Evolutionary conservation across 768 basidiomycete genomes (phyloP).

Genomic region (Strobilomyces confusus): DNA sequence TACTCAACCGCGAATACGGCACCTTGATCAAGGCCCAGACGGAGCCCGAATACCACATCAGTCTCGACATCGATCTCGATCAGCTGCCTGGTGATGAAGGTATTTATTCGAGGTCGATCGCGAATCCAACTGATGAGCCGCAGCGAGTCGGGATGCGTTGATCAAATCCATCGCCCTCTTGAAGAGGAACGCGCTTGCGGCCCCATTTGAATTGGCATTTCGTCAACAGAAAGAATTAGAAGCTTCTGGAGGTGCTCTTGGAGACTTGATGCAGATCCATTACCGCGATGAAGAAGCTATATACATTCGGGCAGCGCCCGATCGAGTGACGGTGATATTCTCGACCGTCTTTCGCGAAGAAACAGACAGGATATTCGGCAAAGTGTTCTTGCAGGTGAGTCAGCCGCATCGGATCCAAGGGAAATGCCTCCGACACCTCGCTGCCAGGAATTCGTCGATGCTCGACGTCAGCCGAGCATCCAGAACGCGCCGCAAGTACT

Average conservation of each 20-base stretch:
- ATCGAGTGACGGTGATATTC: slow-evolving; percentile 97
- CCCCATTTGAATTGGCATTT: slow-evolving; percentile 91
- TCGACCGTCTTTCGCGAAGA: slow-evolving; percentile 96
- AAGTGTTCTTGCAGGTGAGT: slow-evolving; percentile 92
- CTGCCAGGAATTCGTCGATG: slow-evolving; percentile 94
- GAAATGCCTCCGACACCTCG: slow-evolving; percentile 4
- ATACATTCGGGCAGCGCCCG: slow-evolving; percentile 87
- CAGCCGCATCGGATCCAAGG: background rate
- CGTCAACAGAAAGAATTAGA: slow-evolving; percentile 80
- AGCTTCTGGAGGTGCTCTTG: slow-evolving; percentile 56
- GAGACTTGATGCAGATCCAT: slow-evolving; percentile 87
- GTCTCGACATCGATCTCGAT: slow-evolving; percentile 83
- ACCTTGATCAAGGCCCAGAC: slow-evolving; percentile 57
- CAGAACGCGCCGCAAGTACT: slow-evolving; percentile 97
- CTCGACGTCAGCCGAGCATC: slow-evolving; percentile 86
- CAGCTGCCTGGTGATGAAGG: slow-evolving; percentile 78
- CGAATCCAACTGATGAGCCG: slow-evolving; percentile 6
- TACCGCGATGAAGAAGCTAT: slow-evolving; percentile 98
- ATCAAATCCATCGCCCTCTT: slow-evolving; percentile 79
- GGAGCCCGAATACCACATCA: slow-evolving; percentile 89
- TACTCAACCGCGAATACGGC: slow-evolving; percentile 83
- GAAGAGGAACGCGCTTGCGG: slow-evolving; percentile 91
- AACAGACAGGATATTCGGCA: slow-evolving; percentile 94
- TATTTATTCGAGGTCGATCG: slow-evolving; percentile 33
- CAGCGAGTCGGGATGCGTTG: slow-evolving; percentile 78